Evolutionary conservation across 2,329 filamentous ascomycete genomes (phyloP), one percentile per base, ranked within the genome.

Genomic region (Exophiala viscosa): DNA sequence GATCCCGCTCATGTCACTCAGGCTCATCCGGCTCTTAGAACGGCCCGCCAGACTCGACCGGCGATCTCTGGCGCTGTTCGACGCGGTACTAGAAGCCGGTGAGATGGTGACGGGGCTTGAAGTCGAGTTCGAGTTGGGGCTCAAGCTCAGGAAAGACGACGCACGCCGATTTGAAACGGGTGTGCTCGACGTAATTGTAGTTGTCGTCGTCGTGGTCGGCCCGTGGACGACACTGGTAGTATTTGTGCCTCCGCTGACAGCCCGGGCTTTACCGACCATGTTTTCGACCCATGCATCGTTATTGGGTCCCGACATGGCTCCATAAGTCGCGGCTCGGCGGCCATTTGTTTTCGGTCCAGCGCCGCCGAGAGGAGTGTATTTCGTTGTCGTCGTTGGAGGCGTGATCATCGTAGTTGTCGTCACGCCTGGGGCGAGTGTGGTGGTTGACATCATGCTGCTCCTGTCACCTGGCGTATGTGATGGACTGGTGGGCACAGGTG

Each of bases 281-380:
- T 71, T 70, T 60, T 74, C 70, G 8, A 76, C 73, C 73, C 73
- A 76, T 1, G 72, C 72, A 57, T 76, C 73, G 54, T 72, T 72
- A 44, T 74, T 70, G 3, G 64, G 23, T 66, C 67, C 51, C 67
- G 65, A 15, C 64, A 68, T 33, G 66, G 67, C 17, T 68, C 70
- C 42, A 15, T 60, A 72, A 66, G 55, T 71, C 68, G 50, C 73
- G 69, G 11, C 64, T 34, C 70, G 67, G 48, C 71, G 66, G 15
- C 66, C 66, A 31, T 70, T 68, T 14, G 70, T 70, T 31, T 67
- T 73, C 2, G 73, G 73, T 0, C 73, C 73, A 10, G 73, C 73
- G 20, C 73, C 69, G 20, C 73, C 73, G 5, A 76, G 66, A 5
- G 73, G 73, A 0, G 71, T 70, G 20, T 70, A 65, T 11, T 46